A percentile compares a stretch with the other conserved stretches of the same genome.
Evolutionary conservation across 345 rosid species (phyloP).

Genomic region (Euphorbia tirucalli): DNA sequence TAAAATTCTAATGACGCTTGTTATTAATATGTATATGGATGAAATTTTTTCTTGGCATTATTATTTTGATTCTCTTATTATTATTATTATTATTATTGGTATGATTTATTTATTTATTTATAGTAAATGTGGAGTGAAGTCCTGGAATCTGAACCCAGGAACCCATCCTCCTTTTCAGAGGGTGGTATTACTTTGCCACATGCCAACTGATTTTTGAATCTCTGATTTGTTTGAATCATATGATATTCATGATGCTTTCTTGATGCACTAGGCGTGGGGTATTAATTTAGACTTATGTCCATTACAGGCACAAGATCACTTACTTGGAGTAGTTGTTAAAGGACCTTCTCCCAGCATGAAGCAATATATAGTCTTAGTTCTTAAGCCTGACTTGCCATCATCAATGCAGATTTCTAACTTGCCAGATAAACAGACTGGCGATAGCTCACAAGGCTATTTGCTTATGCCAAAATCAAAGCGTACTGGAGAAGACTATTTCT

Average conservation of each 20-base stretch:
- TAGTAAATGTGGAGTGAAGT: not conserved
- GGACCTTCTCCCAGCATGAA: slow-evolving; percentile 42
- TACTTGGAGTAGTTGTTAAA: slow-evolving; percentile 82
- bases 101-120: no score
- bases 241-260: not conserved
- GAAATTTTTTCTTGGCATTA: not conserved
- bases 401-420: slow-evolving; percentile 37
- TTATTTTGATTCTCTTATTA: not conserved
- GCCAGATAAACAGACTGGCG: slow-evolving; percentile 51
- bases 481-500: slow-evolving; percentile 55
- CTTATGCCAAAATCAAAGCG: slow-evolving; percentile 80
- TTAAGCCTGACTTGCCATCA: slow-evolving; percentile 64
- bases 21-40: not conserved
- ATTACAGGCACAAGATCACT: slow-evolving; percentile 70
- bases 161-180: not conserved
- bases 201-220: not conserved
- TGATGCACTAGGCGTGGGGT: not conserved
- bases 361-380: slow-evolving; percentile 67
- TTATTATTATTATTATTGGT: no score
- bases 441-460: slow-evolving; percentile 50
- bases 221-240: slow-evolving; percentile 2
- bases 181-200: not conserved
- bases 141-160: not conserved
- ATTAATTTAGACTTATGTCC: slow-evolving; percentile 20
- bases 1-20: slow-evolving; percentile 2